Evolutionary conservation across 768 basidiomycete genomes (phyloP), one percentile per base, ranked within the genome.

Genomic region (Mycena pura): DNA sequence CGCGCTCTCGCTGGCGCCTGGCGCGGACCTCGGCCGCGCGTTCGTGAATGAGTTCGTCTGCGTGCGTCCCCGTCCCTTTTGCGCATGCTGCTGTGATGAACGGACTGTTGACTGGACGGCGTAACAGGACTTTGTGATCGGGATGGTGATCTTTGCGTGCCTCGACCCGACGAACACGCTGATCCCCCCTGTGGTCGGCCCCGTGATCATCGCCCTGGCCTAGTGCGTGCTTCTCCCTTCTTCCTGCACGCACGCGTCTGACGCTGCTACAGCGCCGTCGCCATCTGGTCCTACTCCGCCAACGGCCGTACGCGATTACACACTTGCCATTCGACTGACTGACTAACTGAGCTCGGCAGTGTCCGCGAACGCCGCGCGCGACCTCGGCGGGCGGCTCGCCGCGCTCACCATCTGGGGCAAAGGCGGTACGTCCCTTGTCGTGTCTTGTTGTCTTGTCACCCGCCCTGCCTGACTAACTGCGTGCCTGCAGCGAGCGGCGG

Each of bases 291-390:
- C 36, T 90, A 77, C 69, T 76, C 83, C 5, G 74, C 81, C 3
- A 75, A 79, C 32, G 81, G 82, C 22, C 72, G n/a, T n/a, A n/a
- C n/a, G n/a, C n/a, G n/a, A n/a, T n/a, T n/a, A n/a, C n/a, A n/a
- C n/a, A n/a, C n/a, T n/a, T n/a, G n/a, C n/a, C n/a, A n/a, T n/a
- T n/a, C n/a, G n/a, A n/a, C n/a, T n/a, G n/a, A n/a, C n/a, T n/a
- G n/a, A n/a, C n/a, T n/a, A n/a, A n/a, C n/a, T n/a, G n/a, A n/a
- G n/a, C n/a, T n/a, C n/a, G n/a, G n/a, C n/a, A n/a, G n/a, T 91
- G 43, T 79, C 86, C 14, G 77, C 88, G 31, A 91, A 91, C 71
- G 73, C 86, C 3, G 87, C 88, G 27, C 87, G 89, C 68, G 89
- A 91, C 69, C 27, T 91, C 40, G 89, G 89, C 19, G 86, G 81